Percentiles rank a stretch among this genome's conserved stretches.
These are phyloP conservation scores for Phytopythium kandeliae DNA, from an alignment of 352 stramenopile genomes.

Conservation along the genomic window DNA sequence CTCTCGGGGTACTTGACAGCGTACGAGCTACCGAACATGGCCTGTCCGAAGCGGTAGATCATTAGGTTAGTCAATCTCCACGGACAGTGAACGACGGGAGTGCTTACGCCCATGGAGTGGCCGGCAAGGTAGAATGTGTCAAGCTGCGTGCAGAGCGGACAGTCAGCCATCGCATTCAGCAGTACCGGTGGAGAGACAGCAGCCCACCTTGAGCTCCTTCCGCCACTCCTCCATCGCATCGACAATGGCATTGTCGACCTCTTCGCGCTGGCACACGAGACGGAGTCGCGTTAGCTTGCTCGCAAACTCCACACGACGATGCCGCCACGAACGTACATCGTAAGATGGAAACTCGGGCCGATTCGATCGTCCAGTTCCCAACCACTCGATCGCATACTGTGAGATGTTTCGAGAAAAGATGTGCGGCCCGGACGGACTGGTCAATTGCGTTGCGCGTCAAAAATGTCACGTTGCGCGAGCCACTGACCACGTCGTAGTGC, in stretches of 20 bases:
- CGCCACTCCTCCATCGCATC: slow-evolving; percentile 54
- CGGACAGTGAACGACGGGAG: too few species aligned
- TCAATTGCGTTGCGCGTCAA: too few species aligned
- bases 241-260: slow-evolving; percentile 54
- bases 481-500: slow-evolving; percentile 50
- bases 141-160: slow-evolving; percentile 16
- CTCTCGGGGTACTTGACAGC: slow-evolving; percentile 30
- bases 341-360: slow-evolving; percentile 52
- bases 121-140: slow-evolving; percentile 53
- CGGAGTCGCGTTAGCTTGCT: neutral
- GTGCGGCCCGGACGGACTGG: too few species aligned
- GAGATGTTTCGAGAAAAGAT: neutral
- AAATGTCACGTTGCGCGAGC: too few species aligned
- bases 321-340: slow-evolving; percentile 26
- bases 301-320: neutral
- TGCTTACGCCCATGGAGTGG: slow-evolving; percentile 54
- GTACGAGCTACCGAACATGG: slow-evolving; percentile 58
- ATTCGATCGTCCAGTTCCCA: slow-evolving; percentile 55
- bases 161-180: neutral
- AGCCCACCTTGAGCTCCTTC: slow-evolving; percentile 53
- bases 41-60: slow-evolving; percentile 13
- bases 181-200: neutral
- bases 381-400: slow-evolving; percentile 69
- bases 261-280: slow-evolving; percentile 30
- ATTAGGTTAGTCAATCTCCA: too few species aligned